phyloP scores from a whole-genome alignment of 2,329 filamentous ascomycete species.

The Hansfordia pulvinata region DNA sequence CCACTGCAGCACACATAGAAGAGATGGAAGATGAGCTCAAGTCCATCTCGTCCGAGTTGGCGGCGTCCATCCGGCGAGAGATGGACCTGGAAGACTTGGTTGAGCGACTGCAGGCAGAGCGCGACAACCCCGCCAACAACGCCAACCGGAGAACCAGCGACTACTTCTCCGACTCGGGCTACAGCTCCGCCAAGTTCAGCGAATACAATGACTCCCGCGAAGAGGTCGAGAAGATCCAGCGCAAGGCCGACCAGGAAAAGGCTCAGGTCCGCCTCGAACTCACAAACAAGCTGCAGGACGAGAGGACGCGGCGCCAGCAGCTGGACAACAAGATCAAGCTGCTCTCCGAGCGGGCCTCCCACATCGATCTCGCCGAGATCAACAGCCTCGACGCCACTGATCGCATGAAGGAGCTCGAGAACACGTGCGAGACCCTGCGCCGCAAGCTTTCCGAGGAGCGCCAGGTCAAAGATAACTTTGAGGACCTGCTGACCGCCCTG shows the following conservation, averaged over 20 bases:
- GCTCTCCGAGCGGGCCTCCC: constrained; percentile 65
- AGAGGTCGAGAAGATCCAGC: constrained; percentile 71
- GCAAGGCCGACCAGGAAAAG: constrained; percentile 81
- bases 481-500: constrained; percentile 77
- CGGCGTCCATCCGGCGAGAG: constrained; percentile 82
- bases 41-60: constrained; percentile 85
- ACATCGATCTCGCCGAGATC: constrained; percentile 39
- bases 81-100: constrained; percentile 94
- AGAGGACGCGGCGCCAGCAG: constrained; percentile 59
- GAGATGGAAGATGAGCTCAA: constrained; percentile 92
- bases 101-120: constrained; percentile 73
- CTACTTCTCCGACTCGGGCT: constrained; percentile 94
- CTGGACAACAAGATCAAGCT: constrained; percentile 77
- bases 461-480: constrained; percentile 81
- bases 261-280: constrained; percentile 76
- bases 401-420: constrained; percentile 66
- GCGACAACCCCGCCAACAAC: constrained; percentile 38
- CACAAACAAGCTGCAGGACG: constrained; percentile 76
- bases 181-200: constrained; percentile 68
- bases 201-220: constrained; percentile 49
- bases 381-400: constrained; percentile 41
- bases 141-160: constrained; percentile 73
- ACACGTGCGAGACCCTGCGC: constrained; percentile 66
- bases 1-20: constrained; percentile 47
- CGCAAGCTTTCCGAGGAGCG: constrained; percentile 75